These are phyloP conservation scores for Cladobotryum protrusum DNA, from an alignment of 2,329 filamentous ascomycete genomes.

Conservation along the genomic window DNA sequence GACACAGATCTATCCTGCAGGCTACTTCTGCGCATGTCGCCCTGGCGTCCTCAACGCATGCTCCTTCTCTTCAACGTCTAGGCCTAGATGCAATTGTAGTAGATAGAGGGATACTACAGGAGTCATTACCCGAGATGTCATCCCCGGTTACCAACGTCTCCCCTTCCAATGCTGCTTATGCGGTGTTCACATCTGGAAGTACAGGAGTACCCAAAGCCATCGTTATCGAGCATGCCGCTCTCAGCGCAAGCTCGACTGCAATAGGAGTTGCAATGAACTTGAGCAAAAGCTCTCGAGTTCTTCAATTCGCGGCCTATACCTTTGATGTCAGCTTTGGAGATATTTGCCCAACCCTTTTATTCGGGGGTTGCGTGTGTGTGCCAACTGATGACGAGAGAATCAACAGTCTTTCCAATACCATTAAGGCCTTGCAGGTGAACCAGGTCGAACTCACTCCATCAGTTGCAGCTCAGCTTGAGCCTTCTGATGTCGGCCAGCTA, in stretches of 20 bases:
- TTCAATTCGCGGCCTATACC: conserved; percentile 14
- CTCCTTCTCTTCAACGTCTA: neutral
- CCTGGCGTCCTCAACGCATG: neutral
- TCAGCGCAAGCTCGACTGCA: neutral
- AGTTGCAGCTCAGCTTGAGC: neutral
- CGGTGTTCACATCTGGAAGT: conserved; percentile 9
- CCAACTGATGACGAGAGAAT: conserved; percentile 15
- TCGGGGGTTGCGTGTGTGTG: conserved; percentile 20
- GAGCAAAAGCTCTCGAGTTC: conserved; percentile 1
- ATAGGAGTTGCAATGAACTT: neutral
- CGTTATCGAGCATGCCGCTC: conserved; percentile 1
- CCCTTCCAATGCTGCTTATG: conserved; percentile 1
- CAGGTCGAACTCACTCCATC: conserved; percentile 9
- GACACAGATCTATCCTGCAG: neutral
- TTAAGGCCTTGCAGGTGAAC: conserved; percentile 15
- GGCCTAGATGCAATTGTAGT: neutral
- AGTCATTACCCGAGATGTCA: neutral
- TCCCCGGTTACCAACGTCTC: neutral
- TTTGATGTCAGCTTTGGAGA: conserved; percentile 18
- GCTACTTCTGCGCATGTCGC: neutral
- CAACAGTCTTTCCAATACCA: conserved; percentile 13
- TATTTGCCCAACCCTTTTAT: conserved; percentile 15
- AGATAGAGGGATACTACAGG: neutral
- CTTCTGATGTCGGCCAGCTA: too few species aligned
- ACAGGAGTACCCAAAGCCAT: conserved; percentile 8